These are phyloP conservation scores for Ophiostoma populinum DNA, from an alignment of 2,329 filamentous ascomycete genomes.

Conservation along the genomic window DNA sequence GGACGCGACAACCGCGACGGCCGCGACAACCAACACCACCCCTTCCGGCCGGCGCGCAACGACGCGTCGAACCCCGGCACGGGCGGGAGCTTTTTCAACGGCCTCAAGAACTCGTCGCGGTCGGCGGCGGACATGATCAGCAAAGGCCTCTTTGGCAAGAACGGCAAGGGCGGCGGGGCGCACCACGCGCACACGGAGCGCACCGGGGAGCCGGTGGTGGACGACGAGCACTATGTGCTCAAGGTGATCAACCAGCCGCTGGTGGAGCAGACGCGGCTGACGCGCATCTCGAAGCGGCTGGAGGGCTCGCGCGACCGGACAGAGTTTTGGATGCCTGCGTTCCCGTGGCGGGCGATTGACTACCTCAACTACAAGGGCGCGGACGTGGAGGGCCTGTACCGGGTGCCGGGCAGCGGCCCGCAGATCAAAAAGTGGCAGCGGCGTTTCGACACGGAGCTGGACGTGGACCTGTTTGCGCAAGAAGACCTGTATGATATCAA, in stretches of 20 bases:
- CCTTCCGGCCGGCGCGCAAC: not conserved
- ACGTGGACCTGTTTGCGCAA: slow-evolving; percentile 80
- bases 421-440: slow-evolving; percentile 90
- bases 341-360: slow-evolving; percentile 91
- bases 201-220: slow-evolving; percentile 43
- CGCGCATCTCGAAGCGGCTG: slow-evolving; percentile 76
- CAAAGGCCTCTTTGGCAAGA: slow-evolving; percentile 69
- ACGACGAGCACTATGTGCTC: slow-evolving; percentile 69
- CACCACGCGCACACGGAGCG: slow-evolving; percentile 30
- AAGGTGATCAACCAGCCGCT: slow-evolving; percentile 76
- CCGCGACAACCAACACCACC: not conserved
- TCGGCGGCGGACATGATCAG: slow-evolving; percentile 67
- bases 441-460: slow-evolving; percentile 70
- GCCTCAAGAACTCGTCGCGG: slow-evolving; percentile 53
- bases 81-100: slow-evolving; percentile 52
- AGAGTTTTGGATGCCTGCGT: slow-evolving; percentile 95
- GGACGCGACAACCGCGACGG: slow-evolving; percentile 27
- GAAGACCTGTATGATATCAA: slow-evolving; percentile 88
- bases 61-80: slow-evolving; percentile 27
- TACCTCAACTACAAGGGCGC: slow-evolving; percentile 90
- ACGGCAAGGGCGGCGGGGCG: slow-evolving; percentile 46
- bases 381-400: slow-evolving; percentile 84
- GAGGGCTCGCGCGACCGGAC: slow-evolving; percentile 87
- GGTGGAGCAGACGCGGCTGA: slow-evolving; percentile 76
- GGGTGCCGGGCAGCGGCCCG: slow-evolving; percentile 76